These are phyloP conservation scores for Aspergillaceae sp. DNA, from an alignment of 2,329 filamentous ascomycete species.

Conservation along the genomic window DNA sequence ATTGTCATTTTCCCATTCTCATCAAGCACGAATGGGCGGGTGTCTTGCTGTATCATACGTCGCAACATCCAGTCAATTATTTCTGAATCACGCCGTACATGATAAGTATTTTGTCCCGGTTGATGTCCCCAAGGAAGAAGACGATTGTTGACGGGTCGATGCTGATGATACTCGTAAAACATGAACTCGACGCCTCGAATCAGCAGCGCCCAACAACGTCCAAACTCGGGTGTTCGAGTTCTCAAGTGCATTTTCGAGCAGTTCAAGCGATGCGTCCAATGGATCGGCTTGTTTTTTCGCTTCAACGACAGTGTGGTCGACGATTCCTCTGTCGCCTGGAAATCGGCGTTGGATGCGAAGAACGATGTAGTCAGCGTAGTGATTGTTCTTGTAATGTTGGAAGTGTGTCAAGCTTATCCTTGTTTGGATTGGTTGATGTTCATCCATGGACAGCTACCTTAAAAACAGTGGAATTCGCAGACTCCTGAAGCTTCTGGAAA, in stretches of 20 bases:
- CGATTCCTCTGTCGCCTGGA: background rate
- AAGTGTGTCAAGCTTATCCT: too few species aligned
- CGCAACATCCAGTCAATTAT: background rate
- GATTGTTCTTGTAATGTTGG: too few species aligned
- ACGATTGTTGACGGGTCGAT: background rate
- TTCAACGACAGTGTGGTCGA: constrained; percentile 2
- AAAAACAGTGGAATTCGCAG: constrained; percentile 6
- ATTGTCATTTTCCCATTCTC: too few species aligned
- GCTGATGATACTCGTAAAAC: constrained; percentile 7
- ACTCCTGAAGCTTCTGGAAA: constrained; percentile 3
- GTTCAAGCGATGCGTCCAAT: background rate
- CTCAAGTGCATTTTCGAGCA: constrained; percentile 3
- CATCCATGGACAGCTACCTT: constrained; percentile 6
- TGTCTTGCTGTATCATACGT: background rate
- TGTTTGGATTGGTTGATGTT: background rate
- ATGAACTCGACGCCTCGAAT: constrained; percentile 2
- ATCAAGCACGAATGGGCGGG: too few species aligned
- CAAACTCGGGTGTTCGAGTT: constrained; percentile 2
- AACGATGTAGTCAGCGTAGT: constrained; percentile 1
- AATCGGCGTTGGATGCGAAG: background rate
- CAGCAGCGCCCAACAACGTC: constrained; percentile 4
- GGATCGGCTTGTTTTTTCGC: background rate
- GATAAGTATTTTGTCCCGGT: background rate
- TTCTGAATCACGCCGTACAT: constrained; percentile 1
- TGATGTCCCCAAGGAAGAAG: constrained; percentile 1